A percentile compares a stretch with the other conserved stretches of the same genome.
Conservation (phyloP, 352 stramenopile genomes). For the Globisporangium nunn region DNA sequence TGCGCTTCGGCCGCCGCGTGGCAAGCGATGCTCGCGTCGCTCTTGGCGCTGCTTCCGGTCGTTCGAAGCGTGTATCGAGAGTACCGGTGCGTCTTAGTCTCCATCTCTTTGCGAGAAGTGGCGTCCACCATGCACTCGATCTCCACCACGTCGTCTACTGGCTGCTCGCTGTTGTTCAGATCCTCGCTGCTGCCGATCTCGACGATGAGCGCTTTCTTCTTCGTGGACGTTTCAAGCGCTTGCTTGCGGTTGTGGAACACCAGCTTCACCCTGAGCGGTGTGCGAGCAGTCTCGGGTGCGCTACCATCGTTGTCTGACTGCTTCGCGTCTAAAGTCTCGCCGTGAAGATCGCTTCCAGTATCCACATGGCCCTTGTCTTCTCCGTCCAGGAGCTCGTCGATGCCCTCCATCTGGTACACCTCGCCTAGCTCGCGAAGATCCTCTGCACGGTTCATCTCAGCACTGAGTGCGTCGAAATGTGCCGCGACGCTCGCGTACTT, state of each 20-base stretch:
- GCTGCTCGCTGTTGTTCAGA: background rate
- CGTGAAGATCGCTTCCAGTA: background rate
- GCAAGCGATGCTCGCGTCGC: slow-evolving; percentile 15
- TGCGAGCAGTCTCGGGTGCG: background rate
- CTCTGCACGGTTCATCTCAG: slow-evolving; percentile 35
- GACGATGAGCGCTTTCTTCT: slow-evolving; percentile 52
- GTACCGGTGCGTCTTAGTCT: slow-evolving; percentile 50
- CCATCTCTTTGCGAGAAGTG: slow-evolving; percentile 38
- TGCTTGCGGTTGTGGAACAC: slow-evolving; percentile 27
- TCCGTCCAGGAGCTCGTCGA: slow-evolving; percentile 66
- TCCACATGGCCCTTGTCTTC: background rate
- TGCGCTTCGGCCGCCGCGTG: slow-evolving; percentile 28
- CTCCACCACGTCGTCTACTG: slow-evolving; percentile 14
- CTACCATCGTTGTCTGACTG: slow-evolving; percentile 9
- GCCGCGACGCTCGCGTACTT: slow-evolving; percentile 32
- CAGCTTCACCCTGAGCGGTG: slow-evolving; percentile 18
- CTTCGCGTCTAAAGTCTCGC: background rate
- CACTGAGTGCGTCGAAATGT: slow-evolving; percentile 40
- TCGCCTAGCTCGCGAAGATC: slow-evolving; percentile 65
- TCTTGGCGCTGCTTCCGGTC: background rate
- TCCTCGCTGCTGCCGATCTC: slow-evolving; percentile 41
- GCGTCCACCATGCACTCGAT: slow-evolving; percentile 40
- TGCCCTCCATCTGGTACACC: slow-evolving; percentile 73
- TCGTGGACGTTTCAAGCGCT: slow-evolving; percentile 1
- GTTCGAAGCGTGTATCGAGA: slow-evolving; percentile 42